Evolutionary conservation across 1,284 basidiomycete species (phyloP), one percentile per base, ranked within the genome.

Genomic region (Microbotryum violaceum): DNA sequence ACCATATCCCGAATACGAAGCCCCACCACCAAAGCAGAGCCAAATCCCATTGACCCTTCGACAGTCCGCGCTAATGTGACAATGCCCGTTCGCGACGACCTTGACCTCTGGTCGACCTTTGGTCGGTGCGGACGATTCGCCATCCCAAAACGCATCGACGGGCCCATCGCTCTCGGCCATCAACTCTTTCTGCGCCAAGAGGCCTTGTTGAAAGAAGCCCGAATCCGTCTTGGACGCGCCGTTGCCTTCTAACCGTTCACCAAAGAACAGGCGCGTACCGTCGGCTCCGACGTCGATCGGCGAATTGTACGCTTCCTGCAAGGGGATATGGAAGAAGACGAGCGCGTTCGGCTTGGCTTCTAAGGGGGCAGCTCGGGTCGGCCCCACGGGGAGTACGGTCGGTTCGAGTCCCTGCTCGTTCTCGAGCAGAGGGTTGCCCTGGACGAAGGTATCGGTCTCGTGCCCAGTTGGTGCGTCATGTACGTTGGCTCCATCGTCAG

Each of bases 1-100:
- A 18, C 89, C 84, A 71, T 93, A 94, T 18, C 87, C 91, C 27
- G 88, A 87, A 72, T 88, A 96, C 59, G 60, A 54, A 78, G 88
- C 85, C 70, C 92, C 93, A 31, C 93, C 93, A 25, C 89, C 89
- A 74, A 98, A 98, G 77, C 93, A 97, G 70, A 88, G 79, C 93
- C 94, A 97, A 4, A 94, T 80, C 8, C 88, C 88, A 53, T 84
- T 80, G 7, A 91, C 81, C 9, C 92, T 82, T 67, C 85, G 80
- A 71, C 93, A 97, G 70, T 91, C 88, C 72, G 93, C 90, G 12
- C 72, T 73, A 57, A 72, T 61, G 58, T 72, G 91, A 72, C 83
- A 86, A 74, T 96, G 91, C 0, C 67, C 69, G 27, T 69, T 58
- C 21, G 67, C 55, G 9, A 70, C 45, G 31, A 70, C 68, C 61